Percentiles rank a stretch among this genome's conserved stretches.
Conservation (phyloP, 2,329 filamentous ascomycete species). For the Aspergillus pseudonomiae region DNA sequence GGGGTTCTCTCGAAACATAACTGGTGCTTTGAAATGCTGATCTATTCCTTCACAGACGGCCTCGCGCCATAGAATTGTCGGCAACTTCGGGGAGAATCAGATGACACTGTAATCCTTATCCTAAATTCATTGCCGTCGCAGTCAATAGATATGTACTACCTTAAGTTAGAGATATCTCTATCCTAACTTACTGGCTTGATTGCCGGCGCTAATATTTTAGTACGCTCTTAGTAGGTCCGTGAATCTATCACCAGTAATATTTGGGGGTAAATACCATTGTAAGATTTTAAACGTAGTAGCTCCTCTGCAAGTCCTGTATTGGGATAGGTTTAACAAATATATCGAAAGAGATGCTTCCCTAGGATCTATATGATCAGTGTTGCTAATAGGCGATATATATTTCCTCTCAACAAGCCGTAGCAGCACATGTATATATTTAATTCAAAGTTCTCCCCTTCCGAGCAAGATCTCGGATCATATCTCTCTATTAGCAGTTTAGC, state of each 20-base stretch:
- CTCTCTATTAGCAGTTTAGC: background rate
- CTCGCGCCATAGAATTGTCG: background rate
- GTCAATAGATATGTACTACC: background rate
- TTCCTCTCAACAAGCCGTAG: background rate
- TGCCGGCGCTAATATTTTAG: background rate
- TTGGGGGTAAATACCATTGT: background rate
- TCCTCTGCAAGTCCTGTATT: background rate
- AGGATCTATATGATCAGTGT: background rate
- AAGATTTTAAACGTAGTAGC: background rate
- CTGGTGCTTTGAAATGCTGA: background rate
- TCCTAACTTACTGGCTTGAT: background rate
- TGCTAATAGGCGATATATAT: background rate
- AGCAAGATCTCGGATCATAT: background rate
- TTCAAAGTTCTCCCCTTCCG: background rate
- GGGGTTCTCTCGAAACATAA: background rate
- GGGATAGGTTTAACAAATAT: background rate
- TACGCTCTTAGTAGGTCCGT: background rate
- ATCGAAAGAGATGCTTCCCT: background rate
- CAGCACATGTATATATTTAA: background rate
- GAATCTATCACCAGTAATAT: background rate
- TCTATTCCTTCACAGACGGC: background rate
- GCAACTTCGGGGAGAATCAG: background rate
- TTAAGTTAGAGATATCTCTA: background rate
- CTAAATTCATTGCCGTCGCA: background rate
- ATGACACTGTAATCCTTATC: background rate